phyloP scores from a whole-genome alignment of 1,284 basidiomycete genomes.

The Trichosporon inkin region DNA sequence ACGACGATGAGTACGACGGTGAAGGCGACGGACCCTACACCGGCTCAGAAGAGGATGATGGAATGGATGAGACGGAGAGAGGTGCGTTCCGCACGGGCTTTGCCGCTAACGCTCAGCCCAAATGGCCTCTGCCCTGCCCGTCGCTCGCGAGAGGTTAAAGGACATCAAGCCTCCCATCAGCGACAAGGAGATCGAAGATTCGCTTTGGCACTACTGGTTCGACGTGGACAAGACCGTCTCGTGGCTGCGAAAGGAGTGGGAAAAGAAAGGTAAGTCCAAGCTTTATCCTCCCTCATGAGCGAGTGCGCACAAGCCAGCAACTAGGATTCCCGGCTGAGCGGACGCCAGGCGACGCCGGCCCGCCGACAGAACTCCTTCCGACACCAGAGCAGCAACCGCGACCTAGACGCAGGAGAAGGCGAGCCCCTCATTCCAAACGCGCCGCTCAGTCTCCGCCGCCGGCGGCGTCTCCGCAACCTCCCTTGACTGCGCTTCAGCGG shows the following conservation, averaged over 20 bases:
- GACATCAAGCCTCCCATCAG: conserved; percentile 65
- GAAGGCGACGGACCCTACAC: conserved; percentile 44
- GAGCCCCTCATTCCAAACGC: background rate
- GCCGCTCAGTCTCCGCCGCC: background rate
- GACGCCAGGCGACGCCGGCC: conserved; percentile 30
- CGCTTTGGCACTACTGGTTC: conserved; percentile 85
- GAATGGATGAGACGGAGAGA: conserved; percentile 38
- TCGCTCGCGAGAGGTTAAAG: conserved; percentile 65
- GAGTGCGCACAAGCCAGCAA: conserved; percentile 13
- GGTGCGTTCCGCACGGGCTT: conserved; percentile 26
- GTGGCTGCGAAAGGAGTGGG: conserved; percentile 59
- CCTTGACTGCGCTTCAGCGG: conserved; percentile 64
- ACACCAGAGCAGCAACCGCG: conserved; percentile 40
- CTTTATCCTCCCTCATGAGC: conserved; percentile 5
- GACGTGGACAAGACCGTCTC: conserved; percentile 72
- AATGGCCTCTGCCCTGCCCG: conserved; percentile 65
- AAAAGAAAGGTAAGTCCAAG: conserved; percentile 72
- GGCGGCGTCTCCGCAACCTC: conserved; percentile 47
- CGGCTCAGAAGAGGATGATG: conserved; percentile 43
- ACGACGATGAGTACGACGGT: conserved; percentile 41
- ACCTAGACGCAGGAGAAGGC: conserved; percentile 8
- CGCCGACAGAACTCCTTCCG: conserved; percentile 31
- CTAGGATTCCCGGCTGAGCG: conserved; percentile 30
- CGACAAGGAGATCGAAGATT: conserved; percentile 71
- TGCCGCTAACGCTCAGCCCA: conserved; percentile 56